Evolutionary conservation across 73 alveolate species (phyloP), one percentile per base, ranked within the genome.

Genomic region (Urostyla sp.): DNA sequence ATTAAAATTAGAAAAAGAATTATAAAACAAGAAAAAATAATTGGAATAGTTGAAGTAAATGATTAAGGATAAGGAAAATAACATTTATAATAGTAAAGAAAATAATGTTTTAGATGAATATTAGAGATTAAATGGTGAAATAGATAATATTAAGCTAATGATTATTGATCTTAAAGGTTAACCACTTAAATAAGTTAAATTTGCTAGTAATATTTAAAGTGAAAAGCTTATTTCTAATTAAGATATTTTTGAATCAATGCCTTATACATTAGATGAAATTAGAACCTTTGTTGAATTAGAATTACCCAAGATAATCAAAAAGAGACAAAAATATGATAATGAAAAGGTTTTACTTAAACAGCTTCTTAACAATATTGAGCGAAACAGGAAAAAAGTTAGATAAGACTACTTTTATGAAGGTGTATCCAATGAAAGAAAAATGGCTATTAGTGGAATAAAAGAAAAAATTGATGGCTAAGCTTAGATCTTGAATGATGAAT

Each of bases 391-490:
- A 74, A 73, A 73, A 28, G 43, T 73, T 0, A 49, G 72, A 27
- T 23, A 73, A 73, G 85, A 73, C 30, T 1, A 2, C 57, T 35
- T 18, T 50, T 31, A 55, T 23, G n/a, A 16, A 6, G 72, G 20
- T 40, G 51, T 15, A 40, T 11, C 15, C 51, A n/a, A n/a, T 40
- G 51, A 40, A 23, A 44, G 85, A 11, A 21, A 60, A 23, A 50
- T 73, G 26, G 85, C 74, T 15, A 48, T 73, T 1, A 11, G 34
- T 4, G 8, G 58, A 1, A 27, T 73, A 5, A 50, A 73, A 53
- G 85, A 73, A 1, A 73, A 52, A 52, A 51, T 73, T 34, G 85
- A 73, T 32, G 72, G 53, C 20, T 37, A 73, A 37, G 85, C 85
- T 46, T 13, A 15, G 1, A 45, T 69, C 3, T n/a, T 69, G 16